Base-by-base conservation (phyloP, 208 protist species). In the Trypanosoma avium region DNA sequence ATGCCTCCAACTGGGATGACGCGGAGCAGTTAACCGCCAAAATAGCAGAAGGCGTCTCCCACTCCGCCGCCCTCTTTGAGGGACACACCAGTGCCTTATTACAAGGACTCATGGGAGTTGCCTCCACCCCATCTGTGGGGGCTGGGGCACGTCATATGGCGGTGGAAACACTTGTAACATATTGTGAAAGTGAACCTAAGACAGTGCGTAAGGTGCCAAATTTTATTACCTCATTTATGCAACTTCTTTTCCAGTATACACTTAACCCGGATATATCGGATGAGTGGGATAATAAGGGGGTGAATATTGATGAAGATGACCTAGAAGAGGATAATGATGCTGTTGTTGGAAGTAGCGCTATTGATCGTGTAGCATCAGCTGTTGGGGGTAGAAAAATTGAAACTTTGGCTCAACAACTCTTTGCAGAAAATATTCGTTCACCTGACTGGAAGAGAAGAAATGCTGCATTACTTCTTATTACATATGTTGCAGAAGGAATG, bases 191-290 rank as follows among this genome's bases (percentile, higher is more conserved):
- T 47, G 67, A 79, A 5, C 85, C 85, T 3, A 96, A 92, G 79
- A 82, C 61, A 12, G 71, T 86, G 24, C 80, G 90, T 29, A 92
- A 90, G 66, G 82, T 96, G 40, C 76, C 78, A 19, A 75, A 92
- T 21, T 96, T 96, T 55, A 68, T 75, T 21, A 75, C 81, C 0
- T 77, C 84, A 53, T 92, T 96, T 55, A 87, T 96, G 24, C 66
- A 88, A 54, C 64, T 96, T 32, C 76, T 93, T n/a, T 94, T 93
- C 67, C 66, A 94, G 67, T 93, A 94, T 73, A 87, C 77, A 30
- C 61, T 91, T 33, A 80, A 86, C 47, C 83, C 85, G 40, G 77
- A 69, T 9, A 79, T 88, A 32, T 29, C 40, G 26, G 81, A 78
- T 30, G 61, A 92, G 54, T 96, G 90, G 88, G 90, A 90, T 57